phyloP scores from a whole-genome alignment of 139 green algal species.

The Eudorina sp. region DNA sequence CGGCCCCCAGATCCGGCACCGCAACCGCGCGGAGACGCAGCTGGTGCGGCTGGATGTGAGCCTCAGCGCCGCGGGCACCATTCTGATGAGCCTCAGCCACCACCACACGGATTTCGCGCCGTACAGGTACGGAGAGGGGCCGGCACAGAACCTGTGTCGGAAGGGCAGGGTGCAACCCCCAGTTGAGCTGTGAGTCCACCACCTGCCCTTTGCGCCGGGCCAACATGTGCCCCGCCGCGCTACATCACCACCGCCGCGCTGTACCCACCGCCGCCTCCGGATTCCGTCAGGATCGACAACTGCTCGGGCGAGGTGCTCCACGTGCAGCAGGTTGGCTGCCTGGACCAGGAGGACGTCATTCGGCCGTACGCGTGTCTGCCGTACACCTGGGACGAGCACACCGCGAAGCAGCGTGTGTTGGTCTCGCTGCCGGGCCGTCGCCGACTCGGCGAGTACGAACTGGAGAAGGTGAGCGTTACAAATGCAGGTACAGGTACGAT shows the following conservation, averaged over 20 bases:
- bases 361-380: slow-evolving; percentile 83
- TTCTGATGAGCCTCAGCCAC: slow-evolving; percentile 65
- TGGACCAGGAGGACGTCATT: slow-evolving; percentile 84
- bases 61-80: slow-evolving; percentile 38
- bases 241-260: no score
- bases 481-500: no score
- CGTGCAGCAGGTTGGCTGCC: slow-evolving; percentile 71
- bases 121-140: slow-evolving; percentile 29
- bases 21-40: slow-evolving; percentile 76
- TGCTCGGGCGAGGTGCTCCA: slow-evolving; percentile 81
- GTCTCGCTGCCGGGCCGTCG: slow-evolving; percentile 76
- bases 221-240: no score
- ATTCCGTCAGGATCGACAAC: slow-evolving; percentile 87
- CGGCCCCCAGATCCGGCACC: slow-evolving; percentile 53
- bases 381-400: slow-evolving; percentile 92
- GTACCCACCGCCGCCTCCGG: neutral
- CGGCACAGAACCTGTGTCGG: no score
- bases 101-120: slow-evolving; percentile 66
- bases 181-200: no score
- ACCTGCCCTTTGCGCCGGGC: no score
- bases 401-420: slow-evolving; percentile 62
- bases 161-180: no score
- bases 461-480: slow-evolving; percentile 81
- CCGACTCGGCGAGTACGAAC: slow-evolving; percentile 68
- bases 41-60: slow-evolving; percentile 78